Percentiles rank a stretch among this genome's conserved stretches.
Evolutionary conservation across 2,329 filamentous ascomycete genomes (phyloP).

Genomic region (Beauveria sp.): DNA sequence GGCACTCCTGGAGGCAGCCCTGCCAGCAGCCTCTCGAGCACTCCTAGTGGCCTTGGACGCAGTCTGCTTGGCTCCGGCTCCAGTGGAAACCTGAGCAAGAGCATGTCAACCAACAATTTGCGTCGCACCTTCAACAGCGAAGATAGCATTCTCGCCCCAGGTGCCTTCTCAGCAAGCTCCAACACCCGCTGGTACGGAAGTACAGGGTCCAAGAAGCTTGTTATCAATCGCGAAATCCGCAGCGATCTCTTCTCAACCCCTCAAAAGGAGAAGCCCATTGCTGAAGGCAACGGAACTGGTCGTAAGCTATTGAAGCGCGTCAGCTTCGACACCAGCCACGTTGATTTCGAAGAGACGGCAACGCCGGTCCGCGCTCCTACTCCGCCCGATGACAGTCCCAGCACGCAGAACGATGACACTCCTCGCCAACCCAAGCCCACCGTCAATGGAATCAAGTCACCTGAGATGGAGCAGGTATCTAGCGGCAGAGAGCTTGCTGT

Average conservation of each 20-base stretch:
- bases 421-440: slow-evolving; percentile 48
- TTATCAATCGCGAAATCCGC: slow-evolving; percentile 81
- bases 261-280: slow-evolving; percentile 37
- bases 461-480: slow-evolving; percentile 60
- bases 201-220: slow-evolving; percentile 75
- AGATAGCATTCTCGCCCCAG: slow-evolving; percentile 78
- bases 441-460: slow-evolving; percentile 29
- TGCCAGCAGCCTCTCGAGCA: slow-evolving; percentile 58
- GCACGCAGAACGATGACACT: slow-evolving; percentile 27
- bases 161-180: slow-evolving; percentile 68
- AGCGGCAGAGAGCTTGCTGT: slow-evolving; percentile 70
- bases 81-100: slow-evolving; percentile 71
- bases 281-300: slow-evolving; percentile 32
- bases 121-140: slow-evolving; percentile 74
- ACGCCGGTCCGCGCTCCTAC: slow-evolving; percentile 29
- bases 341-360: slow-evolving; percentile 24
- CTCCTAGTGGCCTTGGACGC: slow-evolving; percentile 58
- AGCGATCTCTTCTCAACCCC: slow-evolving; percentile 62
- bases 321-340: slow-evolving; percentile 71
- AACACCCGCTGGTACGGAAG: slow-evolving; percentile 58
- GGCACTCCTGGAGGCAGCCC: slow-evolving; percentile 68
- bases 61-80: slow-evolving; percentile 61
- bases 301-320: slow-evolving; percentile 73
- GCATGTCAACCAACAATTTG: slow-evolving; percentile 79
- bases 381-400: slow-evolving; percentile 24